A percentile compares a stretch with the other conserved stretches of the same genome.
phyloP scores from a whole-genome alignment of 352 stramenopile genomes.

The Pythium dissotocum region DNA sequence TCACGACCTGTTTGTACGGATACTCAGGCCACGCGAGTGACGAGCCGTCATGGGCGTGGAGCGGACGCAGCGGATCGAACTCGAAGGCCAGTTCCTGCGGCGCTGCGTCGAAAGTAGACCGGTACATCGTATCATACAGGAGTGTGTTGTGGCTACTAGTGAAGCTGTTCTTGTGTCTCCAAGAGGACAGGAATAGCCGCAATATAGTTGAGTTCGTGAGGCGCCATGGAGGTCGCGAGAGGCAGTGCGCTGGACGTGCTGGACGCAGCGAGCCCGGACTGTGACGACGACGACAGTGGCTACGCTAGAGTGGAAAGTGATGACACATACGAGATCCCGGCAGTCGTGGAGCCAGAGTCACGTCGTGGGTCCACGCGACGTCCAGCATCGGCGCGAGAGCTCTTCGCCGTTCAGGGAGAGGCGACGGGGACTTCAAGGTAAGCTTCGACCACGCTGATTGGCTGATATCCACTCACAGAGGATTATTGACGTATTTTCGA shows the following conservation, averaged over 20 bases:
- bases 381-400: not conserved
- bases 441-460: conserved; percentile 13
- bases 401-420: conserved; percentile 12
- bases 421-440: conserved; percentile 24
- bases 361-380: not conserved
- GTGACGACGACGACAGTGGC: not conserved
- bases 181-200: conserved; percentile 21
- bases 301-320: not conserved
- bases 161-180: not conserved
- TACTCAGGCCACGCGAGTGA: conserved; percentile 59
- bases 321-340: not conserved
- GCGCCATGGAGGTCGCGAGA: not conserved
- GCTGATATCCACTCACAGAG: not conserved
- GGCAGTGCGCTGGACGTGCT: conserved; percentile 23
- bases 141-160: too few relatives aligned
- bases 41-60: conserved; percentile 48
- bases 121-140: conserved; percentile 46
- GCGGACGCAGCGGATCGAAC: conserved; percentile 53
- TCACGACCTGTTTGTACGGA: conserved; percentile 67
- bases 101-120: conserved; percentile 37
- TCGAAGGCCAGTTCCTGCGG: conserved; percentile 41
- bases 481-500: not conserved
- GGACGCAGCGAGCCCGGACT: not conserved
- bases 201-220: not conserved
- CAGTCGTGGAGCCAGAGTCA: not conserved